Evolutionary conservation across 2,329 filamentous ascomycete genomes (phyloP).

Genomic region (Sarocladium kiliense): DNA sequence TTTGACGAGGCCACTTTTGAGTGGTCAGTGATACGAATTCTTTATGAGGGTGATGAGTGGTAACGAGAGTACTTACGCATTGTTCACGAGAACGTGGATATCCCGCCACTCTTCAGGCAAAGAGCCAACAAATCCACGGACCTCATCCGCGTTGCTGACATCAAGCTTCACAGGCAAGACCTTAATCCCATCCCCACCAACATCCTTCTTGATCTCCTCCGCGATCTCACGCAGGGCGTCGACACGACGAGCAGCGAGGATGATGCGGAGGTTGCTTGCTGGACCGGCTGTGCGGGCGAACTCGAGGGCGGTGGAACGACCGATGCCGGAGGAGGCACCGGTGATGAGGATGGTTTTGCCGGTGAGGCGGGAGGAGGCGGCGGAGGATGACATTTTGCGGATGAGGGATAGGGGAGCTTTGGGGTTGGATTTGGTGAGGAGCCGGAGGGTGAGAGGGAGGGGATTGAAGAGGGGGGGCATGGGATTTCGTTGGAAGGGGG

Average conservation of each 20-base stretch:
- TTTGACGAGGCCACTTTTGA: conserved; percentile 73
- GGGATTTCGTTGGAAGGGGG: background rate
- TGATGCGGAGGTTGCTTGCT: conserved; percentile 69
- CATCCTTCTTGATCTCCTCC: conserved; percentile 68
- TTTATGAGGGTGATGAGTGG: too few relatives aligned
- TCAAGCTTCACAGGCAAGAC: conserved; percentile 81
- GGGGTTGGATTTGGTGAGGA: conserved; percentile 10
- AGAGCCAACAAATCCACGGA: conserved; percentile 64
- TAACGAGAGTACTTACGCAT: too few relatives aligned
- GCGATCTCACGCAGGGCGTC: conserved; percentile 75
- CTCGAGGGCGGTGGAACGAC: conserved; percentile 75
- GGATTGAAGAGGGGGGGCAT: conserved; percentile 7
- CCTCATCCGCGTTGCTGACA: conserved; percentile 72
- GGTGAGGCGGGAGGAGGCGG: conserved; percentile 75
- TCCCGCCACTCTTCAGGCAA: conserved; percentile 79
- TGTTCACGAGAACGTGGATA: conserved; percentile 89
- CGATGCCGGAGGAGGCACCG: conserved; percentile 90
- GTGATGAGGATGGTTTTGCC: conserved; percentile 93
- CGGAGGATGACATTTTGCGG: conserved; percentile 50
- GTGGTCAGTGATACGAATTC: background rate
- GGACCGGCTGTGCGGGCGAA: conserved; percentile 81
- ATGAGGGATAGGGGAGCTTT: background rate
- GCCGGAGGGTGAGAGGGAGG: conserved; percentile 9
- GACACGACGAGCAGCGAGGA: conserved; percentile 82
- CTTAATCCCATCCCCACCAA: conserved; percentile 73